These are phyloP conservation scores for Aeminium ludgeri DNA, from an alignment of 495 filamentous ascomycete genomes.

Conservation along the genomic window DNA sequence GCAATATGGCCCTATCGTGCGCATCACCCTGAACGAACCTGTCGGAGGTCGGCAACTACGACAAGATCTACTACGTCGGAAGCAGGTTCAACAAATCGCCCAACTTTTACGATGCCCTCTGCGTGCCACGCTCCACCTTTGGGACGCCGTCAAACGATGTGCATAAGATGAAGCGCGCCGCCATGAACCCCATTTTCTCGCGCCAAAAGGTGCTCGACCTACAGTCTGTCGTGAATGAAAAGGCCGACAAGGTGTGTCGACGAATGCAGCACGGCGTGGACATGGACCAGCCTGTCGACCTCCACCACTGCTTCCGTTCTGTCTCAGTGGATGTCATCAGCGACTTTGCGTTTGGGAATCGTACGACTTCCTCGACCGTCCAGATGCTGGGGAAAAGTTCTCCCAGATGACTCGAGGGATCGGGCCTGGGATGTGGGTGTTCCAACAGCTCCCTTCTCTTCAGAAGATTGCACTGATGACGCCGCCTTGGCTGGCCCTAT, in stretches of 20 bases:
- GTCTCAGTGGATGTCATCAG: slow-evolving; percentile 30
- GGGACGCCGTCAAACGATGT: slow-evolving; percentile 15
- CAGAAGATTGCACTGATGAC: slow-evolving; percentile 9
- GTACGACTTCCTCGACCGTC: slow-evolving; percentile 16
- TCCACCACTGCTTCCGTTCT: slow-evolving; percentile 17
- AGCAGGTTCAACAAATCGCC: background rate
- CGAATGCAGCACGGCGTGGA: slow-evolving; percentile 18
- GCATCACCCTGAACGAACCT: slow-evolving; percentile 7
- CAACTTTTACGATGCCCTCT: background rate
- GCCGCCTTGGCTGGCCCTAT: slow-evolving; percentile 17
- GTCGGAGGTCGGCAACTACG: background rate
- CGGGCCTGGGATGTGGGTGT: slow-evolving; percentile 9
- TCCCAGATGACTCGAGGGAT: slow-evolving; percentile 16
- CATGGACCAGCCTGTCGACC: background rate
- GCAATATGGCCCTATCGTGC: slow-evolving; percentile 9
- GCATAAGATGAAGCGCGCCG: slow-evolving; percentile 19
- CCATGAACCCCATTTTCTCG: slow-evolving; percentile 25
- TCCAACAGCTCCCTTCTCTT: slow-evolving; percentile 14
- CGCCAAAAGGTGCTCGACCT: slow-evolving; percentile 18
- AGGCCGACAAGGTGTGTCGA: slow-evolving; percentile 23
- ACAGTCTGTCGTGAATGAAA: slow-evolving; percentile 21
- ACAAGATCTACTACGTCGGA: slow-evolving; percentile 2
- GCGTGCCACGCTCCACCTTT: slow-evolving; percentile 5
- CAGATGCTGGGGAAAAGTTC: slow-evolving; percentile 14
- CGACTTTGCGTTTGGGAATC: slow-evolving; percentile 28